A percentile compares a stretch with the other conserved stretches of the same genome.
Evolutionary conservation across 768 basidiomycete species (phyloP).

Genomic region (Thelephora ganbajun): DNA sequence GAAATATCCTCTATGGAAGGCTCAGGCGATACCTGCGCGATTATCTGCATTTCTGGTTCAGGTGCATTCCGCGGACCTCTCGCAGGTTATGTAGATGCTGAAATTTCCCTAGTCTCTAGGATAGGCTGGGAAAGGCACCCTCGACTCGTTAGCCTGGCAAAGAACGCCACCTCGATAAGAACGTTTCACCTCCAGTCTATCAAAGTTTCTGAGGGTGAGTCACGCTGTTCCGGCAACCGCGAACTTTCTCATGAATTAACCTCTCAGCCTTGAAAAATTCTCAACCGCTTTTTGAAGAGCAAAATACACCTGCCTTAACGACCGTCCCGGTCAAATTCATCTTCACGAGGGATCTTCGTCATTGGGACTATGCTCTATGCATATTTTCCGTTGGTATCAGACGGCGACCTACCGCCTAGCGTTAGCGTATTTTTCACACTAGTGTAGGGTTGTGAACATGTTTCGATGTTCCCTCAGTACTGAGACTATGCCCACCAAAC

Average conservation of each 20-base stretch:
- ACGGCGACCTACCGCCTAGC: too few relatives aligned
- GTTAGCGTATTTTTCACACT: too few relatives aligned
- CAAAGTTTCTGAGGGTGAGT: conserved; percentile 16
- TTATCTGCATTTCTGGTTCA: conserved; percentile 29
- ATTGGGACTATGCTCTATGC: conserved; percentile 47
- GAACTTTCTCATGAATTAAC: conserved; percentile 1
- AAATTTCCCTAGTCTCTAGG: not conserved
- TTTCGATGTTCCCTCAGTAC: too few relatives aligned
- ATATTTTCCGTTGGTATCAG: conserved; percentile 11
- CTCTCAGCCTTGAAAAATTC: conserved; percentile 8
- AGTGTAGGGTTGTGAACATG: too few relatives aligned
- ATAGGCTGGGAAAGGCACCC: conserved; percentile 5
- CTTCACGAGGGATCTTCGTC: conserved; percentile 23
- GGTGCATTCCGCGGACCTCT: conserved; percentile 11
- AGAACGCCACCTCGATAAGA: conserved; percentile 26
- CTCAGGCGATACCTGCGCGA: conserved; percentile 24
- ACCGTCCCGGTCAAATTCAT: conserved; percentile 39
- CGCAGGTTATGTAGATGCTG: conserved; percentile 7
- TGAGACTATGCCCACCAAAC: too few relatives aligned
- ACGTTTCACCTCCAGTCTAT: conserved; percentile 27
- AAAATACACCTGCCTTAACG: conserved; percentile 24
- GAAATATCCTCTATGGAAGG: conserved; percentile 33
- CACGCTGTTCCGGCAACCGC: not conserved
- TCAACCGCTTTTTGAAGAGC: conserved; percentile 15
- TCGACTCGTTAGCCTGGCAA: conserved; percentile 9